Evolutionary conservation across 2,329 filamentous ascomycete genomes (phyloP), one percentile per base, ranked within the genome.

Genomic region (Cladophialophora chaetospira): DNA sequence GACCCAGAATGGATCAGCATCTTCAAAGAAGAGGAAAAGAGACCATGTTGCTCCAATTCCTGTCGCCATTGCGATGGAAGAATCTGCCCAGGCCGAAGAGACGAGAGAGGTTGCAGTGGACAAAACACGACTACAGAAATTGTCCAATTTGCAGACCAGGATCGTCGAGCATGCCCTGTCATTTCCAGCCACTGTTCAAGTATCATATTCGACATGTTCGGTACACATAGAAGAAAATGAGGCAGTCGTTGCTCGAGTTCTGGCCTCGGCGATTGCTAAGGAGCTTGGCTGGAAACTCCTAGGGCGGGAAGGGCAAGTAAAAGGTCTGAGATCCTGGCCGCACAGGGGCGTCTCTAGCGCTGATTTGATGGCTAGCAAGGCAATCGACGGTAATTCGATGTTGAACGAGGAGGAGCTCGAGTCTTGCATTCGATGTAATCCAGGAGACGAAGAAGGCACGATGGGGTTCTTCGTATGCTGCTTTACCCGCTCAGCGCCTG

Each of bases 391-490:
- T 21, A 19, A 3, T 33, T 48, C 23, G 19, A 23, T 33, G 61
- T 70, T 53, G 58, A 70, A 31, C 53, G 81, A 79, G 1, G 75
- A 84, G 49, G 68, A 78, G 36, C 72, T 78, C 4, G 86, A 93
- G 23, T 88, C 82, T 2, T 96, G 91, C 68, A 87, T 97, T 54
- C 80, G 93, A 57, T 89, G 90, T 28, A 87, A 88, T 71, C 89
- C 92, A 65, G 88, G 85, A 23, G 91, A 93, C 65, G 86, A 86
- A 8, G 83, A 88, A 61, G 91, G 91, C 0, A 89, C 92, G 0
- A 96, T 97, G 83, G 93, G 94, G 0, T 97, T 99, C 73, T 99
- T 99, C 66, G 89, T 97, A 17, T 91, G 85, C n/a, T 90, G 82
- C 0, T 96, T 99, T 72, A 81, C 90, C 2, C 79, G 89, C 82